Evolutionary conservation across 331 rosid species (phyloP).

Genomic region (Arachis monticola): DNA sequence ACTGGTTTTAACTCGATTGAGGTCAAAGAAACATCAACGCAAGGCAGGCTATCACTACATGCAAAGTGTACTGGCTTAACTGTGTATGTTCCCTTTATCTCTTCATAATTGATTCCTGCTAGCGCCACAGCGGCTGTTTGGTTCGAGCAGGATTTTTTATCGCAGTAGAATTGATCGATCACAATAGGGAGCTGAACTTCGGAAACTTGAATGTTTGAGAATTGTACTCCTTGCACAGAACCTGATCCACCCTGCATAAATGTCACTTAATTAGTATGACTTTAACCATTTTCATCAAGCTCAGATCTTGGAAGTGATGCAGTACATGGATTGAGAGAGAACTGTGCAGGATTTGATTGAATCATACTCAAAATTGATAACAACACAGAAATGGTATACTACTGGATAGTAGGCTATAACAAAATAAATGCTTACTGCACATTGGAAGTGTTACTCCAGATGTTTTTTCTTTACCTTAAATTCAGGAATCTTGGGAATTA

Average conservation of each 20-base stretch:
- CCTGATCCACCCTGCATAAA: conserved; percentile 92
- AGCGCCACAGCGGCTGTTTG: conserved; percentile 83
- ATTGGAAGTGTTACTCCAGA: not conserved
- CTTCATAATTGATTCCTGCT: conserved; percentile 88
- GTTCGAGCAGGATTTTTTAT: conserved; percentile 74
- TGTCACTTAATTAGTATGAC: conserved; percentile 19
- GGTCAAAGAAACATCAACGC: conserved; percentile 78
- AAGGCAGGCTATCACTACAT: conserved; percentile 91
- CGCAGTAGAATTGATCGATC: conserved; percentile 96
- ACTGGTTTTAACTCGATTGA: conserved; percentile 67
- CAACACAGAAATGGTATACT: conserved; percentile 15
- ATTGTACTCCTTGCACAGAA: conserved; percentile 81
- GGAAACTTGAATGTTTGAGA: conserved; percentile 86
- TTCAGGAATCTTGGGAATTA: not conserved
- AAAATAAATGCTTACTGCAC: conserved; percentile 11
- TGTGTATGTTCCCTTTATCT: conserved; percentile 88
- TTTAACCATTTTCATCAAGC: conserved; percentile 23
- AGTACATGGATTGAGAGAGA: conserved; percentile 8
- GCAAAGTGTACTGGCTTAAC: conserved; percentile 95
- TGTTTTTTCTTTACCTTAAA: conserved; percentile 17
- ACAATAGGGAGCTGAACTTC: conserved; percentile 93
- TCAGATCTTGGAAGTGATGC: conserved; percentile 10
- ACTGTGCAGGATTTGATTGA: conserved; percentile 17
- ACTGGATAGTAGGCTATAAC: not conserved
- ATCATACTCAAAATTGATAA: conserved; percentile 19